Base-by-base conservation (phyloP, 176 grass and related monocot species). In the Pharus latifolius region DNA sequence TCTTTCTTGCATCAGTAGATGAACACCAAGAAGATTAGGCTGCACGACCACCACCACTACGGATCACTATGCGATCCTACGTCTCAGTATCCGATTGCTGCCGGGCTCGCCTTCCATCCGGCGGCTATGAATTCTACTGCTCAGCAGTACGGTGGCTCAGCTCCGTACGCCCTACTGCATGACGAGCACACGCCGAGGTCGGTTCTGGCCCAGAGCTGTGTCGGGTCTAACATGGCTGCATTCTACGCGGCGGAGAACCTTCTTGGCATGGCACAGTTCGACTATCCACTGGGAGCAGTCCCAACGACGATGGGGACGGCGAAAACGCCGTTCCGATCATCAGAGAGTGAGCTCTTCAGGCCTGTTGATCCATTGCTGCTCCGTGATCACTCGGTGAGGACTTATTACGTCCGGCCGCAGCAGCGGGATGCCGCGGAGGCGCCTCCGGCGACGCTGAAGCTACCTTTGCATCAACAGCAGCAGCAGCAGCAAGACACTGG, bases 181-280 rank as follows among this genome's bases (percentile, higher is more conserved):
- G 67, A 70, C 32, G 81, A 66, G 40, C 65, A 33, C 30, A 15
- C 57, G 6, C 33, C 57, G 37, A 83, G 60, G 32, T 7, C 44
- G 3, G 23, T 63, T 7, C 73, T 70, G 28, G 19, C 47, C 66
- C 80, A 61, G 62, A 50, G 37, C 65, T 70, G 79, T 54, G 74
- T 81, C 42, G 82, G 80, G 22, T 78, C 82, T 26, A 80, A 83
- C 35, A 51, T 19, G 5, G 48, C 80, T 15, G 67, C 79, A 17
- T 89, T 92, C 66, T 92, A 78, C 60, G 83, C 82, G 9, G 48
- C 87, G 7, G 87, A 91, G 68, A 32, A 82, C 18, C 55, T 82
- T 24, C 65, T 82, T 31, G 46, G 66, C 59, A 70, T 90, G 58
- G 30, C 32, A 56, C 78, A 74, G 69, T 72, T 78, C 17, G 67